These are phyloP conservation scores for Raphanus sativus DNA, from an alignment of 345 rosid species.

Conservation along the genomic window DNA sequence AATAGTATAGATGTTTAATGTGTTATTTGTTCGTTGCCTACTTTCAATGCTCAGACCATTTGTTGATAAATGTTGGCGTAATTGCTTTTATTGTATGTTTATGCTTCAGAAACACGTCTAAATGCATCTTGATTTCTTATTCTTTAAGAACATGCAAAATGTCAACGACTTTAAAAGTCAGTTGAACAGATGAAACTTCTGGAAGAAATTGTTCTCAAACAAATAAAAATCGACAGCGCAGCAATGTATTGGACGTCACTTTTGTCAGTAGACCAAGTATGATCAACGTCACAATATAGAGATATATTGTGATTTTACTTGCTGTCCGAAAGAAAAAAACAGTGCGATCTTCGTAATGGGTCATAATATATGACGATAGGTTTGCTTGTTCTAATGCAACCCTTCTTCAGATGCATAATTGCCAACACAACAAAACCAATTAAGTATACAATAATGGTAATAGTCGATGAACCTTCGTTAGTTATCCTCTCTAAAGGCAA, in stretches of 20 bases:
- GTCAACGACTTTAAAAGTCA: neutral
- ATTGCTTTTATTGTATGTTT: constrained; percentile 10
- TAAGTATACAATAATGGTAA: constrained; percentile 9
- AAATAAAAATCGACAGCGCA: neutral
- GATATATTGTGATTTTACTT: neutral
- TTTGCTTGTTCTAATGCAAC: constrained; percentile 3
- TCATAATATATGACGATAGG: neutral
- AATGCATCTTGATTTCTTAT: constrained; percentile 5
- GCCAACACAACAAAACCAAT: neutral
- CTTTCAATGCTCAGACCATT: neutral
- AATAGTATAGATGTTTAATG: neutral
- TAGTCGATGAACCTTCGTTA: constrained; percentile 11
- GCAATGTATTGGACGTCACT: neutral
- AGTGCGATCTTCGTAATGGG: neutral
- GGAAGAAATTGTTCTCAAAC: neutral
- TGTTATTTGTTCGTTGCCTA: neutral
- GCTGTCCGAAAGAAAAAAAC: neutral
- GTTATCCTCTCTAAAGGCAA: constrained; percentile 6
- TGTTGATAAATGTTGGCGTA: constrained; percentile 16
- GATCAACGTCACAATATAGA: neutral
- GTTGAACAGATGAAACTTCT: neutral
- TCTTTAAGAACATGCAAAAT: neutral
- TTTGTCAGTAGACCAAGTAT: neutral
- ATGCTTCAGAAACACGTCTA: constrained; percentile 4
- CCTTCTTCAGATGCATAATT: neutral